Evolutionary conservation across 1,284 basidiomycete genomes (phyloP), one percentile per base, ranked within the genome.

Genomic region (Tilletia horrida): DNA sequence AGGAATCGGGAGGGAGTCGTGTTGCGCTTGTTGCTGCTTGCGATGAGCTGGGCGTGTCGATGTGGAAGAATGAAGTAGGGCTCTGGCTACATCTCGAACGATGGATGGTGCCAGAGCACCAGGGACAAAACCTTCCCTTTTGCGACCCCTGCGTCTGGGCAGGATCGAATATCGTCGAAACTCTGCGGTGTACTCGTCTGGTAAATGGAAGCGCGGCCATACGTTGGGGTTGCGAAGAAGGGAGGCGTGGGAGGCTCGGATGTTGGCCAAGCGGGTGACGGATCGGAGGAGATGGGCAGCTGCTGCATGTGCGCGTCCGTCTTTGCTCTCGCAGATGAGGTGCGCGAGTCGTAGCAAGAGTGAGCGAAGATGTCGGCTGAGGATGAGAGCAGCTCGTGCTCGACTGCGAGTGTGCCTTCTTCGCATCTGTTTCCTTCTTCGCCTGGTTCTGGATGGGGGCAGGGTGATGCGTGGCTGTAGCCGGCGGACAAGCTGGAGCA

Each of bases 201-300:
- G 45, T 7, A 23, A 48, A 23, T 14, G 23, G 25, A 29, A 35
- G 6, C 27, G 25, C 55, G 55, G 55, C 55, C 55, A 59, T 9
- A 59, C n/a, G 9, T 40, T 11, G 9, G 25, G 16, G 16, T 59
- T 8, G 13, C 31, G 27, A 16, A 59, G 29, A 3, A 35, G 23
- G 3, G 27, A 31, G 8, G 27, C 16, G 29, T 35, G 27, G 8
- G 27, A 35, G 35, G 27, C 18, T 18, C 45, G 55, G 16, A 59
- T 29, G 55, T 59, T 59, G 55, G 27, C 29, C 29, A 59, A 18
- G 27, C 11, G 29, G 55, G 27, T 29, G 55, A 59, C 55, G 8
- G 55, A 31, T 13, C 31, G 23, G 27, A 59, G 55, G 11, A 59
- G 27, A 9, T 31, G 3, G 27, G 18, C 27, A 13, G 55, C 55